A percentile compares a stretch with the other conserved stretches of the same genome.
These are phyloP conservation scores for Candida michaelii DNA, from an alignment of 805 yeast genomes.

Conservation along the genomic window DNA sequence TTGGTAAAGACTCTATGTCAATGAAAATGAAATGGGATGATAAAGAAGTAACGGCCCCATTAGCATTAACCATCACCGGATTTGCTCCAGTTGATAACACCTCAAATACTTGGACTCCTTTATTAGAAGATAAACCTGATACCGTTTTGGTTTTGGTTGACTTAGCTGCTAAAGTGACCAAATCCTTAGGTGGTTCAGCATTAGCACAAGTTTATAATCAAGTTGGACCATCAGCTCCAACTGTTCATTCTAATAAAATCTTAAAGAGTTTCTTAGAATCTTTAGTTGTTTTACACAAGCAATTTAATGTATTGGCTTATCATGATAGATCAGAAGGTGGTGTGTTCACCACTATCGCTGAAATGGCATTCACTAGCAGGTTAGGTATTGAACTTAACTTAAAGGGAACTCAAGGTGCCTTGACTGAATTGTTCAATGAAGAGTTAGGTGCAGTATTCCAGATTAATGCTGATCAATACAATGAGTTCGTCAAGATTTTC, in stretches of 20 bases:
- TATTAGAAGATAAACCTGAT: slow-evolving; percentile 53
- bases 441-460: slow-evolving; percentile 98
- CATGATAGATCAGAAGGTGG: slow-evolving; percentile 99
- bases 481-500: slow-evolving; percentile 56
- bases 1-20: slow-evolving; percentile 98
- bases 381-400: slow-evolving; percentile 68
- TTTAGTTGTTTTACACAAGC: slow-evolving; percentile 67
- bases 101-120: slow-evolving; percentile 94
- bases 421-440: slow-evolving; percentile 76
- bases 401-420: slow-evolving; percentile 33
- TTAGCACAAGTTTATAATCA: slow-evolving; percentile 90
- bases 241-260: slow-evolving; percentile 65
- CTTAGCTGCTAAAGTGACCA: slow-evolving; percentile 52
- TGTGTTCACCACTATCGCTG: slow-evolving; percentile 75
- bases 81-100: slow-evolving; percentile 86
- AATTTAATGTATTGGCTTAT: slow-evolving; percentile 72
- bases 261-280: slow-evolving; percentile 73
- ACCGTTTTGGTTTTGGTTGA: slow-evolving; percentile 78
- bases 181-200: slow-evolving; percentile 88
- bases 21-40: slow-evolving; percentile 98
- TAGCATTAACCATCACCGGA: slow-evolving; percentile 87
- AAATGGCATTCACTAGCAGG: slow-evolving; percentile 97
- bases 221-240: slow-evolving; percentile 81
- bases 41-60: slow-evolving; percentile 93
- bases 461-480: slow-evolving; percentile 53